phyloP scores from a whole-genome alignment of 345 rosid genomes.

The Pelargonium nanum region DNA sequence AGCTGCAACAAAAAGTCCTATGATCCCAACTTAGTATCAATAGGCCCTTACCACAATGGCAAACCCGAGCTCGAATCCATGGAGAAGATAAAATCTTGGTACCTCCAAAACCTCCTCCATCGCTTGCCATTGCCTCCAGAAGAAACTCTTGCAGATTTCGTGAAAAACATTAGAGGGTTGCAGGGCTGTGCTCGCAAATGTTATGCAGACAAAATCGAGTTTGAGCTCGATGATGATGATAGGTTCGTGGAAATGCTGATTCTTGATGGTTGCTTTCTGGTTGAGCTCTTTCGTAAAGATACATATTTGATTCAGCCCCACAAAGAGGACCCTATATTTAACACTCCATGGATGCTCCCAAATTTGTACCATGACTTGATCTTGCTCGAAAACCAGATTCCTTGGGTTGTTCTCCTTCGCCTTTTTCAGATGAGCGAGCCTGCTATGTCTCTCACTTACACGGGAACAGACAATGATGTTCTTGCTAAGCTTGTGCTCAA shows the following conservation, averaged over 20 bases:
- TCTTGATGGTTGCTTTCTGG: conserved; percentile 16
- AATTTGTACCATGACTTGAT: conserved; percentile 17
- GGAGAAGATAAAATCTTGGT: neutral
- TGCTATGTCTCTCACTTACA: neutral
- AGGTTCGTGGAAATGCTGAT: conserved; percentile 10
- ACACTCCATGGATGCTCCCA: conserved; percentile 11
- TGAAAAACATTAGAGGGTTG: neutral
- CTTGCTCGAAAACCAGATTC: conserved; percentile 16
- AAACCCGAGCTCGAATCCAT: neutral
- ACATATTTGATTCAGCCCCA: neutral
- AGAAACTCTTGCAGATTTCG: neutral
- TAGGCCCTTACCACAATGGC: neutral
- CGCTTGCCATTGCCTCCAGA: neutral
- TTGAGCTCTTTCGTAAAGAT: conserved; percentile 11
- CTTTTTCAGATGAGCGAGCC: neutral
- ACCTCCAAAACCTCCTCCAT: neutral
- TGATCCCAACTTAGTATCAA: neutral
- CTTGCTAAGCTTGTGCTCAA: conserved; percentile 8
- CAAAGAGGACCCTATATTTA: conserved; percentile 12
- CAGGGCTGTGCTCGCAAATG: conserved; percentile 6
- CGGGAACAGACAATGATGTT: neutral
- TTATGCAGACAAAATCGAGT: conserved; percentile 9
- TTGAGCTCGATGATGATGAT: neutral
- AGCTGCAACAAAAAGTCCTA: neutral
- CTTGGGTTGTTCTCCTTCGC: neutral